Conservation (phyloP, 2,329 filamentous ascomycete genomes). For the Colletotrichum sp. region DNA sequence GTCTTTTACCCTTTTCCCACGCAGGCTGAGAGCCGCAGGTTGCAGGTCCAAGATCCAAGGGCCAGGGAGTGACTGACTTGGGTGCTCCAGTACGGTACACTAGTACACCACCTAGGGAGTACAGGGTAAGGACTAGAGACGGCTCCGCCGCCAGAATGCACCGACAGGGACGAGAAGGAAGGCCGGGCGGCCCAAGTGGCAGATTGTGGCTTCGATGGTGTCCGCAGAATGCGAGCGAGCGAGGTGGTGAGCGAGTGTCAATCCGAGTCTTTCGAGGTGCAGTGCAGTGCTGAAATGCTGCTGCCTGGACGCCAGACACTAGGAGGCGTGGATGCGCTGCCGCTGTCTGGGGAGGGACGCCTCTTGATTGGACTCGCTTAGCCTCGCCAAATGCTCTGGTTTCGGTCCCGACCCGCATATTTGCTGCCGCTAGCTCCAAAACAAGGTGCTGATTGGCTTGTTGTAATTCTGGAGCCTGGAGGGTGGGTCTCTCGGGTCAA, state of each 20-base stretch:
- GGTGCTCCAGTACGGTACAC: not conserved
- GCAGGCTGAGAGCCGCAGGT: not conserved
- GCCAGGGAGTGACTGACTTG: not conserved
- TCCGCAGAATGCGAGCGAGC: not conserved
- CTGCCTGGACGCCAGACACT: too few relatives aligned
- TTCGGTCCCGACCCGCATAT: not conserved
- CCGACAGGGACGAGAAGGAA: not conserved
- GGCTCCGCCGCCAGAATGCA: not conserved
- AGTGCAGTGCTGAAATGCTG: slow-evolving; percentile 12
- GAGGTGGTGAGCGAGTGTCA: not conserved
- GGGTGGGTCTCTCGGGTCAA: not conserved
- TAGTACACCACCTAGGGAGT: not conserved
- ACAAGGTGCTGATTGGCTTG: not conserved
- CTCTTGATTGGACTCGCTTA: not conserved
- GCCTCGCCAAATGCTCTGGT: not conserved
- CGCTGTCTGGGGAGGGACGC: not conserved
- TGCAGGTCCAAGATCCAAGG: not conserved
- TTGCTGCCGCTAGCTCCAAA: not conserved
- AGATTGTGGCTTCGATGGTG: not conserved
- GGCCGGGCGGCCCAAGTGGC: not conserved
- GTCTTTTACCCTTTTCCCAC: slow-evolving; percentile 1
- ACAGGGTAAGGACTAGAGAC: not conserved
- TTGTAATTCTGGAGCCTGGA: slow-evolving; percentile 9
- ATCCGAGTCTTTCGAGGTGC: not conserved
- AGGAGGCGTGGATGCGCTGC: too few relatives aligned